Evolutionary conservation across 2,329 filamentous ascomycete species (phyloP).

Genomic region (Phialemoniopsis sp.): DNA sequence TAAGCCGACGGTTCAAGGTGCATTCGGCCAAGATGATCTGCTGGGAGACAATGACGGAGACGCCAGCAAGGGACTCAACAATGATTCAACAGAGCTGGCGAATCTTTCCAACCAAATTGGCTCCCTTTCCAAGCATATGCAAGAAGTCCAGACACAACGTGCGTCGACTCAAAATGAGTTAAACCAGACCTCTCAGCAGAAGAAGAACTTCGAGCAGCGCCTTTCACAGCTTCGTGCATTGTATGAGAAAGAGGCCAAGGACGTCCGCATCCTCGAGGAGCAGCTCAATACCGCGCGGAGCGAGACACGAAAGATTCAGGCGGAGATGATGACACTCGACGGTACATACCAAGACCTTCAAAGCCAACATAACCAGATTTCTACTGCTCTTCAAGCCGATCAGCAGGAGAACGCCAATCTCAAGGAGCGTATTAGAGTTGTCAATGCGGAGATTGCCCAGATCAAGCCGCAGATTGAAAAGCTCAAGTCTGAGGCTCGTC

Average conservation of each 20-base stretch:
- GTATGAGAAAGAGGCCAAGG: slow-evolving; percentile 91
- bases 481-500: slow-evolving; percentile 83
- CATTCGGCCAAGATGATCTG: slow-evolving; percentile 64
- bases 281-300: slow-evolving; percentile 71
- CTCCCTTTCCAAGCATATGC: slow-evolving; percentile 87
- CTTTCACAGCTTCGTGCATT: slow-evolving; percentile 79
- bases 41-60: slow-evolving; percentile 88
- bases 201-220: slow-evolving; percentile 87
- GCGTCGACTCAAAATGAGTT: slow-evolving; percentile 76
- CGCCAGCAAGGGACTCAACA: slow-evolving; percentile 80
- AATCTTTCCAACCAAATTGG: slow-evolving; percentile 96
- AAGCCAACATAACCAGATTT: slow-evolving; percentile 73
- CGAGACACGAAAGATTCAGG: slow-evolving; percentile 80
- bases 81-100: slow-evolving; percentile 86
- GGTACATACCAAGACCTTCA: slow-evolving; percentile 77
- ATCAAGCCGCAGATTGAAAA: slow-evolving; percentile 92
- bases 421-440: slow-evolving; percentile 80
- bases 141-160: slow-evolving; percentile 83
- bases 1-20: slow-evolving; percentile 17
- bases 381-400: slow-evolving; percentile 73
- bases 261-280: slow-evolving; percentile 80
- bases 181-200: slow-evolving; percentile 76
- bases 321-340: slow-evolving; percentile 80
- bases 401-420: slow-evolving; percentile 82
- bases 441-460: slow-evolving; percentile 78